Percentiles rank a stretch among this genome's conserved stretches.
These are phyloP conservation scores for Oxytropis ochrocephala DNA, from an alignment of 306 rosid genomes.

Conservation along the genomic window DNA sequence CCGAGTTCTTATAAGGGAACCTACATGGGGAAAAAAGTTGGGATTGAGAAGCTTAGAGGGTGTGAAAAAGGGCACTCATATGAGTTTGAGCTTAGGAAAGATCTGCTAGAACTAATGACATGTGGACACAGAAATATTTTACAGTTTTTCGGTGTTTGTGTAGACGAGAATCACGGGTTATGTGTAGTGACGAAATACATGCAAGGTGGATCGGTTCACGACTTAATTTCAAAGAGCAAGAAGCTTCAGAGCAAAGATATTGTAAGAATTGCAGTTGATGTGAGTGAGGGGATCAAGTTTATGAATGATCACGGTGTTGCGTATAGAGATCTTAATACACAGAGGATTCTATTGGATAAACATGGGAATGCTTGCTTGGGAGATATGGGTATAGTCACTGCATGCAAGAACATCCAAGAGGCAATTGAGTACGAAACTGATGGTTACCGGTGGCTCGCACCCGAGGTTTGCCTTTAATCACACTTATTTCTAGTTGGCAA, in stretches of 20 bases:
- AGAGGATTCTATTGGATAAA: constrained; percentile 66
- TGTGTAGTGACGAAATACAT: constrained; percentile 69
- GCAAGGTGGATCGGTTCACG: constrained; percentile 78
- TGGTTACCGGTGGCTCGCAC: constrained; percentile 91
- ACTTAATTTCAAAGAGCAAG: constrained; percentile 64
- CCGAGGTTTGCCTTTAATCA: constrained; percentile 55
- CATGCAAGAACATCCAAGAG: constrained; percentile 70
- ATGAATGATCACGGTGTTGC: constrained; percentile 74
- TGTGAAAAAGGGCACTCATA: constrained; percentile 80
- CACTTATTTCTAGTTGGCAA: constrained; percentile 6
- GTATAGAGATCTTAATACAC: constrained; percentile 71
- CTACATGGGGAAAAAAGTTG: constrained; percentile 70
- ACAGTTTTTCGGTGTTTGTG: constrained; percentile 68
- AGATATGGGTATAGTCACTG: constrained; percentile 73
- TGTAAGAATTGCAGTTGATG: constrained; percentile 58
- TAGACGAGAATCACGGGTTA: constrained; percentile 76
- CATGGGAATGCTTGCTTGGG: constrained; percentile 80
- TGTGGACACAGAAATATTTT: constrained; percentile 69
- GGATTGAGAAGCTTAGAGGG: constrained; percentile 82
- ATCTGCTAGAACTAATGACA: constrained; percentile 75
- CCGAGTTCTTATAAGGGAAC: constrained; percentile 66
- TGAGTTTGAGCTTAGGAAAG: constrained; percentile 66
- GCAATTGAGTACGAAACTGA: constrained; percentile 85
- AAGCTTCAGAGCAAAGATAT: constrained; percentile 66
- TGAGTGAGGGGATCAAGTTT: constrained; percentile 78